Evolutionary conservation across 352 stramenopile species (phyloP), one percentile per base, ranked within the genome.

Genomic region (Globisporangium viniferum): DNA sequence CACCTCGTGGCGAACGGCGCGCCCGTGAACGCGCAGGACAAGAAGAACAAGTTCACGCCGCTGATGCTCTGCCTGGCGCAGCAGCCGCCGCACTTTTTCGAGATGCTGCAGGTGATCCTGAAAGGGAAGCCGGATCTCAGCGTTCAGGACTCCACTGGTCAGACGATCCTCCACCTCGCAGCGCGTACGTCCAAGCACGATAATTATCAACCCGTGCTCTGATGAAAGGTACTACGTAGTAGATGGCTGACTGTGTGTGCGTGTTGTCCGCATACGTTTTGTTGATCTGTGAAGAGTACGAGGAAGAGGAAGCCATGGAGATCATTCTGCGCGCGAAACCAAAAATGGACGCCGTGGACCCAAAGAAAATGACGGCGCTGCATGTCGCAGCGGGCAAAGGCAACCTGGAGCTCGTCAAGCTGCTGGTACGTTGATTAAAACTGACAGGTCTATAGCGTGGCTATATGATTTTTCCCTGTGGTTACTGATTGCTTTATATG

Each of bases 291-390:
- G 36, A 65, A 90, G 86, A 92, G 59, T 93, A 90, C 53, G 83
- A 90, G 60, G 75, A 87, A 24, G 55, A 71, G 5, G 83, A 90
- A 68, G 80, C 78, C 8, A 56, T 92, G 44, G 77, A 90, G 69
- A 67, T 92, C 57, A 61, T 93, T 15, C 70, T 93, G 18, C 69
- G 73, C 18, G 71, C 79, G 3, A 93, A 90, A 41, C 70, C 76
- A 2, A 92, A 90, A 56, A 76, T 90, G 29, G 83, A 93, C 63
- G 79, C 76, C 18, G 59, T 70, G 2, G 86, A 93, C 61, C 69
- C 70, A 14, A 90, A 92, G 70, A 89, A 88, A 62, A 93, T 93
- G 86, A 93, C 83, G 3, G 75, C 86, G 3, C 75, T 93, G 1
- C 81, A 92, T 60, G 73, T 92, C 9, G 86, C 83, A 0, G 79